Conservation (phyloP, 495 filamentous ascomycete species). For the Penicillium cinerascens region DNA sequence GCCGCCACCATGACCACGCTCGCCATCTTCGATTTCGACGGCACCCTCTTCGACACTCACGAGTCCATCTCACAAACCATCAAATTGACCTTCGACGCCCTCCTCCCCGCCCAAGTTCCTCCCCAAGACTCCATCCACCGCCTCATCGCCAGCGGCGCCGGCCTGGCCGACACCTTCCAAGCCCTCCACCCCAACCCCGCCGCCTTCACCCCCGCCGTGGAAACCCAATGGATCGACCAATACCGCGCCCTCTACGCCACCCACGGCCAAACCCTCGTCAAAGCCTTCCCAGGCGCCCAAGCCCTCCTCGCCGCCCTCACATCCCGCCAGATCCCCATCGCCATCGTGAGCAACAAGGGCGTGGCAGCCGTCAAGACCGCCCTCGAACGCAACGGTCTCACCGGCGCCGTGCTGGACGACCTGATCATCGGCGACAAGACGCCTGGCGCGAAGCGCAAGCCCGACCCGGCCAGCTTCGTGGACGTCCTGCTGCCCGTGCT, state of each 20-base stretch:
- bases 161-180: constrained; percentile 18
- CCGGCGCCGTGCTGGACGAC: constrained; percentile 12
- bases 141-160: constrained; percentile 20
- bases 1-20: constrained; percentile 9
- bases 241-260: constrained; percentile 26
- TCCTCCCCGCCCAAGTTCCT: constrained; percentile 18
- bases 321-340: constrained; percentile 12
- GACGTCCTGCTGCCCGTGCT: constrained; percentile 22
- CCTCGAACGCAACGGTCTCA: constrained; percentile 14
- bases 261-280: constrained; percentile 22
- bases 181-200: constrained; percentile 13
- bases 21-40: constrained; percentile 29
- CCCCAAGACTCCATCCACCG: constrained; percentile 13
- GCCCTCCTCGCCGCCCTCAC: constrained; percentile 13
- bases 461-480: constrained; percentile 21
- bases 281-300: constrained; percentile 21
- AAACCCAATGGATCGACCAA: constrained; percentile 16
- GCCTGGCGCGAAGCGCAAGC: constrained; percentile 21
- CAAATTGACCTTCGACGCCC: constrained; percentile 19
- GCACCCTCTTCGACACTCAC: constrained; percentile 28
- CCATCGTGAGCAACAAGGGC: constrained; percentile 30
- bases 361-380: constrained; percentile 22
- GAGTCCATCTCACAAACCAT: constrained; percentile 18
- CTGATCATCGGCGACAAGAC: constrained; percentile 27
- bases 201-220: constrained; percentile 6